Percentiles rank a stretch among this genome's conserved stretches.
phyloP scores from a whole-genome alignment of 371 early-diverging fungal genomes.

The Mucor ambiguus region DNA sequence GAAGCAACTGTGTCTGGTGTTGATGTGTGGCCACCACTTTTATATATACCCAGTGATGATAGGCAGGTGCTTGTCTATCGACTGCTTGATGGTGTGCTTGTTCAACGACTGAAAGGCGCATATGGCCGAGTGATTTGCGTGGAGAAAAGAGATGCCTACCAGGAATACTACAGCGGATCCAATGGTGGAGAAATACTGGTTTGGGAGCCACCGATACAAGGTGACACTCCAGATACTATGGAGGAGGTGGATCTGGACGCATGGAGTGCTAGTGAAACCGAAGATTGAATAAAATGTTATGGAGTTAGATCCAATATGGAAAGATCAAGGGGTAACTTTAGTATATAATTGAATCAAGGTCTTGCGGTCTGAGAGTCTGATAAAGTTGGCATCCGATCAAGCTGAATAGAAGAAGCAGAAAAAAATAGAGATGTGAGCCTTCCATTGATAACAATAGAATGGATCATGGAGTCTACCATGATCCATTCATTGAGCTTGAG shows the following conservation, averaged over 20 bases:
- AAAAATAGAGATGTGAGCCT: neutral
- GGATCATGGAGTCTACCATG: too few relatives aligned
- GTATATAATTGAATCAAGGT: neutral
- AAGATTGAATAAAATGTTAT: conserved; percentile 12
- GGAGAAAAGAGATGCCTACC: conserved; percentile 51
- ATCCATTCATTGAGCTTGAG: neutral
- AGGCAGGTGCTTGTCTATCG: conserved; percentile 62
- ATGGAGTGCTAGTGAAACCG: conserved; percentile 36
- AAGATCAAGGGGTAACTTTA: conserved; percentile 15
- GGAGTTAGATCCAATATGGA: neutral
- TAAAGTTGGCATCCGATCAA: too few relatives aligned
- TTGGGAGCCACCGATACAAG: conserved; percentile 60
- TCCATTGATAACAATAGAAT: too few relatives aligned
- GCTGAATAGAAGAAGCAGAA: neutral
- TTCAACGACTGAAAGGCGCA: conserved; percentile 62
- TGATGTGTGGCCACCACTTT: conserved; percentile 50
- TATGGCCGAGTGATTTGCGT: conserved; percentile 67
- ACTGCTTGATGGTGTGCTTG: conserved; percentile 56
- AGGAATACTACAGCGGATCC: conserved; percentile 73
- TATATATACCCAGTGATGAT: conserved; percentile 65
- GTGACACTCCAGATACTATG: conserved; percentile 11
- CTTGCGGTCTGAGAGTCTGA: neutral
- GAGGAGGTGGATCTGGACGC: conserved; percentile 21
- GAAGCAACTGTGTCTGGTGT: conserved; percentile 51
- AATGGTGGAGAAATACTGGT: conserved; percentile 67